Conservation (phyloP, 495 filamentous ascomycete species). For the Aspergillus baeticus region DNA sequence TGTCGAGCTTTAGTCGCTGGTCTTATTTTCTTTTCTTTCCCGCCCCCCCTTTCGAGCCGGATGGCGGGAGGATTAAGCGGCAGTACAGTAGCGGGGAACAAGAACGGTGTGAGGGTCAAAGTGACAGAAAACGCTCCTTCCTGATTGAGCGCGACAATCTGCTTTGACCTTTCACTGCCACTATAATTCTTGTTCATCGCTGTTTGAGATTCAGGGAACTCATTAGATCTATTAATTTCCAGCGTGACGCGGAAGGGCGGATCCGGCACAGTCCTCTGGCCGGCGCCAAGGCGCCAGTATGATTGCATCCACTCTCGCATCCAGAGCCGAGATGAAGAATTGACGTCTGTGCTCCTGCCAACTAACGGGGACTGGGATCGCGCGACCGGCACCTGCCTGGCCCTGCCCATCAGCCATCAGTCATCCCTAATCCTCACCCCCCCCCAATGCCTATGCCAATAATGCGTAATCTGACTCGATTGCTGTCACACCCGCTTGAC, state of each 20-base stretch:
- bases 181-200: background rate
- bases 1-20: background rate
- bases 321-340: constrained; percentile 12
- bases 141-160: background rate
- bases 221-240: background rate
- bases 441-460: background rate
- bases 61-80: background rate
- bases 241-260: constrained; percentile 15
- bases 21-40: background rate
- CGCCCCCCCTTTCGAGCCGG: no score
- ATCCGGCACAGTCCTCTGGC: constrained; percentile 9
- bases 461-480: background rate
- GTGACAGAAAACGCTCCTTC: no score
- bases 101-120: no score
- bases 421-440: background rate
- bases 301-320: constrained; percentile 11
- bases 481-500: constrained; percentile 1
- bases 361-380: background rate
- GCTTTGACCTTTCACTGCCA: background rate
- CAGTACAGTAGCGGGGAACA: background rate
- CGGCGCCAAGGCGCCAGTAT: constrained; percentile 14
- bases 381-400: constrained; percentile 19
- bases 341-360: constrained; percentile 21
- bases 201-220: background rate
- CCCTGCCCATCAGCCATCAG: no score